Conservation (phyloP, 768 basidiomycete genomes). For the Mycena sanguinolenta region DNA sequence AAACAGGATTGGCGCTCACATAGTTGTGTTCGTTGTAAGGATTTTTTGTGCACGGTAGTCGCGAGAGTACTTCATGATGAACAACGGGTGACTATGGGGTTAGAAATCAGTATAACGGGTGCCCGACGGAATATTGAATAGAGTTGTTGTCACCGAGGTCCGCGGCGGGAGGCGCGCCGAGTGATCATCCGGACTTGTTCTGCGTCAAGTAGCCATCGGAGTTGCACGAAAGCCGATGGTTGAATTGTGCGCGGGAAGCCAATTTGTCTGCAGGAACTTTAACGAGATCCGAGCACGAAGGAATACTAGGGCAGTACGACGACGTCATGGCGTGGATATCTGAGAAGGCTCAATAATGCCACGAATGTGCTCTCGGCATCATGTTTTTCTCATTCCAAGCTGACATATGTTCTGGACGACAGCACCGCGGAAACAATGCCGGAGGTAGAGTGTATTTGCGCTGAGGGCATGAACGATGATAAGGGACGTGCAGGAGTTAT, state of each 20-base stretch:
- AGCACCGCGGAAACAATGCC: neutral
- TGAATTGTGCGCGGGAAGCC: neutral
- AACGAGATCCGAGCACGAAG: constrained; percentile 9
- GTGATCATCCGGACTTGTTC: constrained; percentile 11
- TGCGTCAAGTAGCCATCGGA: constrained; percentile 9
- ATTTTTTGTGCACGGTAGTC: neutral
- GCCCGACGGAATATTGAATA: constrained; percentile 27
- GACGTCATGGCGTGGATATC: neutral
- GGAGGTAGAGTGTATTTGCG: constrained; percentile 24
- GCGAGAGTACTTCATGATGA: neutral
- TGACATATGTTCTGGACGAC: constrained; percentile 15
- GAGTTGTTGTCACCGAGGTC: constrained; percentile 18
- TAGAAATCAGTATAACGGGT: neutral
- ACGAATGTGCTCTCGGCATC: neutral
- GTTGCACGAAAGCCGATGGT: constrained; percentile 7
- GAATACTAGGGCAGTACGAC: neutral
- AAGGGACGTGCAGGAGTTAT: constrained; percentile 10
- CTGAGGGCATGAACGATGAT: neutral
- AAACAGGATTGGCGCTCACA: constrained; percentile 16
- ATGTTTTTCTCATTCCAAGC: constrained; percentile 1
- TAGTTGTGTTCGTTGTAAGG: neutral
- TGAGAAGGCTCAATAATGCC: neutral
- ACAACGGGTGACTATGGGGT: neutral
- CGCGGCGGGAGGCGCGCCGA: constrained; percentile 27
- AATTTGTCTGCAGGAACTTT: neutral